Evolutionary conservation across 345 rosid species (phyloP).

Genomic region (Crucihimalaya himalaica): DNA sequence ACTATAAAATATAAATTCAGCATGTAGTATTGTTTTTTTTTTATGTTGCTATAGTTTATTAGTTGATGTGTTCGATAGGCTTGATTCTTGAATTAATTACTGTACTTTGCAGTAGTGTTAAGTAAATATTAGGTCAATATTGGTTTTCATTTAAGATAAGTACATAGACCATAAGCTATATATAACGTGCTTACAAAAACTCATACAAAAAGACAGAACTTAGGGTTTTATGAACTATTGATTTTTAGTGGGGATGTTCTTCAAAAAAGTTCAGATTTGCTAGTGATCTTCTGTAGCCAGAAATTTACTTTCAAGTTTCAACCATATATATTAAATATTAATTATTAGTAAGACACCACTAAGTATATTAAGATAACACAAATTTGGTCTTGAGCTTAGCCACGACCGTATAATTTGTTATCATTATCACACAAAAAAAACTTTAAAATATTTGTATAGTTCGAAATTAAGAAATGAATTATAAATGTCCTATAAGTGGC

Average conservation of each 20-base stretch:
- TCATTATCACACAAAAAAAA: not conserved
- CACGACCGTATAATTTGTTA: not conserved
- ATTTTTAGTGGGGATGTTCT: too few species aligned
- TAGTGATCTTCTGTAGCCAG: too few species aligned
- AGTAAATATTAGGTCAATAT: not conserved
- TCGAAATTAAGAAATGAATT: not conserved
- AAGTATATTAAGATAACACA: too few species aligned
- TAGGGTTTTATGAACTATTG: too few species aligned
- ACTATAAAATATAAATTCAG: too few species aligned
- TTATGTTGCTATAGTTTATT: too few species aligned
- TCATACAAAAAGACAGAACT: too few species aligned
- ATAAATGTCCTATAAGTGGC: slow-evolving; percentile 7
- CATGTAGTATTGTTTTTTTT: too few species aligned
- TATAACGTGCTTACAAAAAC: not conserved
- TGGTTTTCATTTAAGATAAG: not conserved
- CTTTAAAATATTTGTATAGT: not conserved
- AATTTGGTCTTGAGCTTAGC: too few species aligned
- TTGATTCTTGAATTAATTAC: not conserved
- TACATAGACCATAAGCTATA: not conserved
- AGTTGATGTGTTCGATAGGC: not conserved
- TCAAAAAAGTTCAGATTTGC: too few species aligned
- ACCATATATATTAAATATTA: not conserved
- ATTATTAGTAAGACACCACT: too few species aligned
- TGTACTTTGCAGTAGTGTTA: not conserved
- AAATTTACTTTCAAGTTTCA: too few species aligned